phyloP scores from a whole-genome alignment of 495 filamentous ascomycete species.

The Neurospora tetraspora region DNA sequence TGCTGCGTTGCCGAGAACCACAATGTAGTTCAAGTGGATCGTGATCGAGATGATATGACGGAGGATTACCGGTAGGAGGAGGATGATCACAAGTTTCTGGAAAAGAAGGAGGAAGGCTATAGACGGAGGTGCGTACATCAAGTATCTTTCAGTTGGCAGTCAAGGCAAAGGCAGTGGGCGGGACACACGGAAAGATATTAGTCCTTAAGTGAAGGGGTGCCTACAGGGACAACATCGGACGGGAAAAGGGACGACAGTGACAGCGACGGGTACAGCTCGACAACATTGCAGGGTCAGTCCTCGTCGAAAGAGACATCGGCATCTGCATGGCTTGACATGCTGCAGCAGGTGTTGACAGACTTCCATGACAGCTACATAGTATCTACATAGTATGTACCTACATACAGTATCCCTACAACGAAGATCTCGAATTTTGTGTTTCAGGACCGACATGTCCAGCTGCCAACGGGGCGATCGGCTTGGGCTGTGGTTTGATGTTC shows the following conservation, averaged over 20 bases:
- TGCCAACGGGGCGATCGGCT: not conserved
- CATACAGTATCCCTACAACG: not conserved
- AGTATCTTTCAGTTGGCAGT: not conserved
- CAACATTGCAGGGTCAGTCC: not conserved
- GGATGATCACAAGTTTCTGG: not conserved
- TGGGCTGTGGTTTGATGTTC: not conserved
- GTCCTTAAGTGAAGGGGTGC: not conserved
- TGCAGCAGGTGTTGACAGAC: not conserved
- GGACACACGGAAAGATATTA: not conserved
- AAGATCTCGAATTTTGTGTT: not conserved
- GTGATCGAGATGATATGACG: not conserved
- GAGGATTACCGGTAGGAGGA: not conserved
- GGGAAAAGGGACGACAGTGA: not conserved
- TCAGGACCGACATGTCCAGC: not conserved
- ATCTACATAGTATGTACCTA: not conserved
- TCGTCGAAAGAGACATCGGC: not conserved
- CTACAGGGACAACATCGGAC: not conserved
- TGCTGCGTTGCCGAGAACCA: not conserved
- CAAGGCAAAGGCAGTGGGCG: too few relatives aligned
- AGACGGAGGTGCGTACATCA: not conserved
- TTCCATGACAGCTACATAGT: not conserved
- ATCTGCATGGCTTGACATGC: not conserved
- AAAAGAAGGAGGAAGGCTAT: not conserved
- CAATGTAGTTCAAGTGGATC: not conserved
- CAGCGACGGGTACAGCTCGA: not conserved